Base-by-base conservation (phyloP, 768 basidiomycete genomes). In the Mycena galopus region DNA sequence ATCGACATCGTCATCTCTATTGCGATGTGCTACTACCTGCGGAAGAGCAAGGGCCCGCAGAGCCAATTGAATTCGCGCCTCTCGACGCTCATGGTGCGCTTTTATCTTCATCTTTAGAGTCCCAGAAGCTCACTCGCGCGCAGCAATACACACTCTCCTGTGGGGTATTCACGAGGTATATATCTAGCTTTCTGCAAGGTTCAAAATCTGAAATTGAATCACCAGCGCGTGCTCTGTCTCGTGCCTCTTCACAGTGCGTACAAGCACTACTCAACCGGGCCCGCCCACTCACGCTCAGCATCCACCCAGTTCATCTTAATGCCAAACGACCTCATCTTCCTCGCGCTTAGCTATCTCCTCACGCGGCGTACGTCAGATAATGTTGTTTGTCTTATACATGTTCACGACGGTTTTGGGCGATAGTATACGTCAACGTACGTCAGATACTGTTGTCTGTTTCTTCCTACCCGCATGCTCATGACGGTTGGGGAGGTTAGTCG, bases 371-470 rank as follows among this genome's bases (percentile, higher is more conserved):
- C 32, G 84, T 78, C 10, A 6, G 1, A 23, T 25, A 44, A 11
- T 44, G 12, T 44, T 27, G 25, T 21, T 60, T 27, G 12, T 17
- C 17, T 17, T 4, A 1, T 14, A 9, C 33, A 35, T 1, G 17
- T 21, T 21, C 10, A 17, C 21, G 17, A 23, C 17, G 35, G 35
- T 4, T 8, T 30, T 32, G 7, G 30, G 32, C 11, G 16, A 25
- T 67, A 88, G 88, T 89, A 10, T 89, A 89, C 67, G 81, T 86
- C 44, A 84, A 83, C 23, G n/a, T n/a, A n/a, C n/a, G n/a, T n/a
- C n/a, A n/a, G n/a, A n/a, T n/a, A n/a, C n/a, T n/a, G n/a, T n/a
- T n/a, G n/a, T n/a, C n/a, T n/a, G n/a, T n/a, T n/a, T n/a, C n/a
- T n/a, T n/a, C n/a, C n/a, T n/a, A n/a, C n/a, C n/a, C n/a, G n/a